Evolutionary conservation across 2,329 filamentous ascomycete species (phyloP).

Genomic region (Onygenales sp.): DNA sequence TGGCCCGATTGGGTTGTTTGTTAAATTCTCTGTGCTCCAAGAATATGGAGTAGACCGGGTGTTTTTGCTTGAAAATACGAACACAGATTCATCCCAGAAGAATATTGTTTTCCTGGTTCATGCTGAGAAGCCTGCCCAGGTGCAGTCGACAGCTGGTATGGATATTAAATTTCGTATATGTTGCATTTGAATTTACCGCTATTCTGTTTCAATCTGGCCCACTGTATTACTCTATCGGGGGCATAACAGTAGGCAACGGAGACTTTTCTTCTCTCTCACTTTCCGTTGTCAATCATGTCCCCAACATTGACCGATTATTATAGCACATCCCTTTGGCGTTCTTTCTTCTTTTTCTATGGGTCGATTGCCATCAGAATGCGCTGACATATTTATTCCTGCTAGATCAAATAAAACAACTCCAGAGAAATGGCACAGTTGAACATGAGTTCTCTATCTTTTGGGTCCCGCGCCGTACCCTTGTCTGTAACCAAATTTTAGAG

Average conservation of each 20-base stretch:
- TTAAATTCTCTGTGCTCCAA: slow-evolving; percentile 90
- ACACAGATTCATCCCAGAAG: slow-evolving; percentile 85
- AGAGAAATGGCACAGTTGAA: slow-evolving; percentile 75
- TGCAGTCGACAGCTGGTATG: slow-evolving; percentile 81
- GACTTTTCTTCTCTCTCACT: slow-evolving; percentile 38
- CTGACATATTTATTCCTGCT: slow-evolving; percentile 42
- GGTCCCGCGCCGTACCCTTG: slow-evolving; percentile 82
- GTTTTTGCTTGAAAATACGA: slow-evolving; percentile 92
- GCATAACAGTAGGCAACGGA: slow-evolving; percentile 54
- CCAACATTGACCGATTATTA: slow-evolving; percentile 35
- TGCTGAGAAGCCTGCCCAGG: slow-evolving; percentile 77
- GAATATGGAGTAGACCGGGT: slow-evolving; percentile 98
- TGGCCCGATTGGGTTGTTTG: slow-evolving; percentile 79
- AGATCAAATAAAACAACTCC: slow-evolving; percentile 88
- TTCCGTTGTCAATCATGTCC: slow-evolving; percentile 49
- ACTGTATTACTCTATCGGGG: slow-evolving; percentile 24
- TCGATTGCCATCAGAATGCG: slow-evolving; percentile 46
- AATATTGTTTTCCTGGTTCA: slow-evolving; percentile 91
- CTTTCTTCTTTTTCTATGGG: slow-evolving; percentile 25
- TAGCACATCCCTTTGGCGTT: slow-evolving; percentile 36
- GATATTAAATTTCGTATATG: slow-evolving; percentile 17
- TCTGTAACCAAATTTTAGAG: slow-evolving; percentile 85
- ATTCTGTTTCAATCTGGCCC: neutral
- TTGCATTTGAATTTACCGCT: slow-evolving; percentile 9
- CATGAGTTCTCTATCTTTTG: slow-evolving; percentile 98